Evolutionary conservation across 2,329 filamentous ascomycete genomes (phyloP).

Genomic region (Cercospora zeae-maydis): DNA sequence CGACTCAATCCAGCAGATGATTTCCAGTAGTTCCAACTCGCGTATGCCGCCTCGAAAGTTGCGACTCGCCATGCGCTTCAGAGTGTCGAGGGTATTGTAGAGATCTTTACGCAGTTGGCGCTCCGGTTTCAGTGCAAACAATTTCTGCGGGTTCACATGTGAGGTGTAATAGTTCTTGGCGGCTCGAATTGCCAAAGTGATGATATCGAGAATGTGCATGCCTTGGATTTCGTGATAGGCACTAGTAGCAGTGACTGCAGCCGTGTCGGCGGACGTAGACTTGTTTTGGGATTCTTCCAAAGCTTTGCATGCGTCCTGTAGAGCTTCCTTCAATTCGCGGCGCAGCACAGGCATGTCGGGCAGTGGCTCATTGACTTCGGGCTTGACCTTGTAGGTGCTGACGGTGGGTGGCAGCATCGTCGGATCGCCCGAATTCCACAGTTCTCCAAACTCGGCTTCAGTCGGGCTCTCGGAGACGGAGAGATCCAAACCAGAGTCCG

Average conservation of each 20-base stretch:
- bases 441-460: conserved; percentile 47
- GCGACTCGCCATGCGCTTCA: conserved; percentile 86
- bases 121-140: conserved; percentile 85
- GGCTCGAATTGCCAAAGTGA: conserved; percentile 90
- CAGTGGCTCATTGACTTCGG: conserved; percentile 75
- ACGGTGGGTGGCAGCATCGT: conserved; percentile 93
- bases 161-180: conserved; percentile 96
- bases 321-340: conserved; percentile 60
- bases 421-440: conserved; percentile 57
- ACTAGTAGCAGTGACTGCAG: conserved; percentile 44
- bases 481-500: conserved; percentile 36
- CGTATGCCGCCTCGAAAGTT: conserved; percentile 81
- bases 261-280: conserved; percentile 16
- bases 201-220: conserved; percentile 85
- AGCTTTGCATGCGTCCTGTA: conserved; percentile 66
- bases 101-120: conserved; percentile 79
- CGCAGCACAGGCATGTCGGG: conserved; percentile 80
- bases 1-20: conserved; percentile 73
- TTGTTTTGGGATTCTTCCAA: conserved; percentile 55
- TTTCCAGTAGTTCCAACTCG: conserved; percentile 70
- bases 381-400: conserved; percentile 87
- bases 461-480: conserved; percentile 52
- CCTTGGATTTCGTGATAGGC: conserved; percentile 86
- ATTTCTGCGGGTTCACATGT: conserved; percentile 78
- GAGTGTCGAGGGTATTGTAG: conserved; percentile 78